Evolutionary conservation across 192 early-diverging fungal species (phyloP).

Genomic region (Podochytrium sp.): DNA sequence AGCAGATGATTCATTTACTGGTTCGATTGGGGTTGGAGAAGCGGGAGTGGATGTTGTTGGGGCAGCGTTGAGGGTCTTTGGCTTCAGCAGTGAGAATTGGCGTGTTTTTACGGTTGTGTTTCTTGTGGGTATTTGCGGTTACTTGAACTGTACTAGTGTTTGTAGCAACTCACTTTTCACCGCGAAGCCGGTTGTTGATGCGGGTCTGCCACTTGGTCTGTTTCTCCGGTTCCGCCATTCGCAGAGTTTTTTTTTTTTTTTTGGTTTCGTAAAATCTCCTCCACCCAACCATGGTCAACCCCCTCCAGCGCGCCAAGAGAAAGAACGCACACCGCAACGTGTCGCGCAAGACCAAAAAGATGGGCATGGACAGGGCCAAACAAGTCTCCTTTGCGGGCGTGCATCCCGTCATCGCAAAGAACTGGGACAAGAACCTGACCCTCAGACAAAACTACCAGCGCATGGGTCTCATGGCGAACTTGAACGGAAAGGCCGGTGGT

Average conservation of each 20-base stretch:
- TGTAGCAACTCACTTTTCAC: background rate
- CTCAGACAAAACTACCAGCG: slow-evolving; percentile 57
- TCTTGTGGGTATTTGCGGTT: background rate
- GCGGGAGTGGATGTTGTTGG: too few species aligned
- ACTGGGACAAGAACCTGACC: slow-evolving; percentile 61
- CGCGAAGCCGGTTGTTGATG: background rate
- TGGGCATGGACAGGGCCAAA: slow-evolving; percentile 27
- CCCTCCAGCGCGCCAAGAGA: slow-evolving; percentile 37
- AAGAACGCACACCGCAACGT: slow-evolving; percentile 40
- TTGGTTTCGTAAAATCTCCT: background rate
- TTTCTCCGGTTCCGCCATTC: background rate
- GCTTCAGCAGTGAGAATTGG: background rate
- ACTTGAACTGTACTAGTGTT: background rate
- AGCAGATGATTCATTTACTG: too few species aligned
- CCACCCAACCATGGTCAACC: slow-evolving; percentile 36
- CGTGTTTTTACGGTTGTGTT: background rate
- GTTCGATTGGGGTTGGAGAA: too few species aligned
- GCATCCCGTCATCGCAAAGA: slow-evolving; percentile 42
- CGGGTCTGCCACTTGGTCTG: background rate
- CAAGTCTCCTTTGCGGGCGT: slow-evolving; percentile 45
- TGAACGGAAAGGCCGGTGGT: slow-evolving; percentile 58
- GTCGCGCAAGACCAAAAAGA: slow-evolving; percentile 44
- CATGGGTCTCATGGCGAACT: slow-evolving; percentile 48
- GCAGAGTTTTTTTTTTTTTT: slow-evolving; percentile 18
- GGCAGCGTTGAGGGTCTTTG: background rate